These are phyloP conservation scores for barley (Hordeum vulgare) DNA, from an alignment of 176 grass and related monocot genomes.

Conservation along the genomic window MorexV3_pseudomolecules_assembly NC_058524.1:116356236-116356735, in stretches of 20 bases:
- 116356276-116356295: constrained; percentile 61
- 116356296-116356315: constrained; percentile 72
- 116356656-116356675: no score
- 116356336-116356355: constrained; percentile 71
- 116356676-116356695: no score
- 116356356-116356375: constrained; percentile 69
- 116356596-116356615: no score
- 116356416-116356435: constrained; percentile 97
- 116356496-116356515: background rate
- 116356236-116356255: background rate
- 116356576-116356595: no score
- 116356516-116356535: no score
- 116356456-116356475: constrained; percentile 58
- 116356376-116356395: constrained; percentile 93
- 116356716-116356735: no score
- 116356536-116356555: no score
- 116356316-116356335: constrained; percentile 78
- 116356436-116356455: constrained; percentile 75
- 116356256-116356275: constrained; percentile 34
- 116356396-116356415: constrained; percentile 68
- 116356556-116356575: no score
- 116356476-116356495: constrained; percentile 61
- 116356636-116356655: no score
- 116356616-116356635: no score
- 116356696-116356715: no score